Conservation (phyloP, 768 basidiomycete species). For the Mycena galopus region DNA sequence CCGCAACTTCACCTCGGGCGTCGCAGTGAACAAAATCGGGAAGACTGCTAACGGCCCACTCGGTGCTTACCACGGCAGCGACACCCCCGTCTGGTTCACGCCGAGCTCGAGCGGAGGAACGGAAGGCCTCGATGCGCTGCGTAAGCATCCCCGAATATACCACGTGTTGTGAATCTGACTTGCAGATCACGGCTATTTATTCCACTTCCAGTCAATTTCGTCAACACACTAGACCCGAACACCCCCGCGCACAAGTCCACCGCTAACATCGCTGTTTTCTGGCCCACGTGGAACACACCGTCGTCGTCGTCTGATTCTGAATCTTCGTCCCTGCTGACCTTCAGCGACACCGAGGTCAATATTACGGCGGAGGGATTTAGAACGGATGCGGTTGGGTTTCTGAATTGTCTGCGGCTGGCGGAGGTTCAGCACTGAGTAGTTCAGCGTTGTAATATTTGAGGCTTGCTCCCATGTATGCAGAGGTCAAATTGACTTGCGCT, state of each 20-base stretch:
- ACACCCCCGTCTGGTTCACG: background rate
- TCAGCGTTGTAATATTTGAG: too few species aligned
- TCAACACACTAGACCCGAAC: constrained; percentile 24
- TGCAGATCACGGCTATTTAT: too few species aligned
- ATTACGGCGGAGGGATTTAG: constrained; percentile 20
- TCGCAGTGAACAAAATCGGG: background rate
- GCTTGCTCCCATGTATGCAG: too few species aligned
- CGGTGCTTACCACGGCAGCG: background rate
- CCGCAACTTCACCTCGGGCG: too few species aligned
- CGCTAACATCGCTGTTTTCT: background rate
- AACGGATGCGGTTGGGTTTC: background rate
- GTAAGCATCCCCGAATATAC: background rate
- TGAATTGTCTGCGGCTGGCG: constrained; percentile 3
- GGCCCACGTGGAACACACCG: constrained; percentile 9
- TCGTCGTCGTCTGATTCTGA: background rate
- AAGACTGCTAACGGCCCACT: background rate
- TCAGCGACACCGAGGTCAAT: constrained; percentile 13
- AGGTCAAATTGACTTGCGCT: too few species aligned
- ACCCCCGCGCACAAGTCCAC: background rate
- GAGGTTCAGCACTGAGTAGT: too few species aligned
- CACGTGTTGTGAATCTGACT: background rate
- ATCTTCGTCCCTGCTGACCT: constrained; percentile 2
- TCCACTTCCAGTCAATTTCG: constrained; percentile 15
- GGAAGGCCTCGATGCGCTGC: background rate
- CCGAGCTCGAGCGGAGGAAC: background rate